These are phyloP conservation scores for Cadophora gregata DNA, from an alignment of 2,329 filamentous ascomycete genomes.

Conservation along the genomic window DNA sequence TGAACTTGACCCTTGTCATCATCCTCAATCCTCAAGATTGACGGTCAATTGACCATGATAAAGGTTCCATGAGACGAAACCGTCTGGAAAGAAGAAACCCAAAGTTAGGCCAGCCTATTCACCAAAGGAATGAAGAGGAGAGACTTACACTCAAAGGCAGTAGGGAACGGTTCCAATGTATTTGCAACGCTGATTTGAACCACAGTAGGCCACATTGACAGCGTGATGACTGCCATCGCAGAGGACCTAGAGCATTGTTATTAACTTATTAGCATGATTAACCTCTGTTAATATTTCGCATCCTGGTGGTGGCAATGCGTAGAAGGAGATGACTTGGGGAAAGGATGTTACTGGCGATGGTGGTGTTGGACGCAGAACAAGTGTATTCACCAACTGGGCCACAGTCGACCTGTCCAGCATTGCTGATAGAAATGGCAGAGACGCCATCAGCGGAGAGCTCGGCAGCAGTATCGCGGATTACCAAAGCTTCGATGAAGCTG, in stretches of 20 bases:
- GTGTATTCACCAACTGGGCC: neutral
- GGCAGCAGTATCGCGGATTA: neutral
- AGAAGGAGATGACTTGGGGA: neutral
- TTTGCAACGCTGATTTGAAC: neutral
- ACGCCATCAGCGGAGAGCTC: neutral
- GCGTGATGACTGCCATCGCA: slow-evolving; percentile 1
- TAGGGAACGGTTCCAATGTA: neutral
- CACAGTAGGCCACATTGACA: neutral
- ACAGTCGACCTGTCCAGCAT: neutral
- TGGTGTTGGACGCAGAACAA: neutral
- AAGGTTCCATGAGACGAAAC: too few relatives aligned
- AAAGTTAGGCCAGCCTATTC: neutral
- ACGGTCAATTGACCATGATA: too few relatives aligned
- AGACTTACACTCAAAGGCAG: neutral
- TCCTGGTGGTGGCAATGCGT: neutral
- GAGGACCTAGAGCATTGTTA: neutral
- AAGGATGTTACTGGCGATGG: neutral
- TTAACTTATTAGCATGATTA: neutral
- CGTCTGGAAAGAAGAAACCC: too few relatives aligned
- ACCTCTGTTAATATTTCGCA: too few relatives aligned
- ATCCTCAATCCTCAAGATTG: too few relatives aligned
- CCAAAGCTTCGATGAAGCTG: neutral
- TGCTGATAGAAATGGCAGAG: neutral
- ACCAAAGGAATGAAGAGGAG: neutral
- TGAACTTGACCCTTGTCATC: too few relatives aligned